Conservation (phyloP, 345 rosid species). For the Pugionium cornutum region DNA sequence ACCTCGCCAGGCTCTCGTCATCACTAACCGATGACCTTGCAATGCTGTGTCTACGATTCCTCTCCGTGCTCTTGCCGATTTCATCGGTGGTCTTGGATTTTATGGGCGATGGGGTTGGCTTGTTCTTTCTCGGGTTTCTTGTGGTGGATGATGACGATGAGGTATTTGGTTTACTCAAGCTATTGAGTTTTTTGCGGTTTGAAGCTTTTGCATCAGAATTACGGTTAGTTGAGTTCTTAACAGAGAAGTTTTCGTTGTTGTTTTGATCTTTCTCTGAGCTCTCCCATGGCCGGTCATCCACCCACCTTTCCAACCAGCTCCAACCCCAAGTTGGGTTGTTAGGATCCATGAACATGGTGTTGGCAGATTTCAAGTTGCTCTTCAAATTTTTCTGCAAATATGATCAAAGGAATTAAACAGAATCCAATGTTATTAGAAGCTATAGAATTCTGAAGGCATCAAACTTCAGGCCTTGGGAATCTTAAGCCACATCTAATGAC, state of each 20-base stretch:
- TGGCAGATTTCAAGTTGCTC: conserved; percentile 50
- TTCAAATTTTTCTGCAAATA: conserved; percentile 72
- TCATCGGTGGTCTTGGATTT: conserved; percentile 69
- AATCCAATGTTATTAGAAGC: conserved; percentile 3
- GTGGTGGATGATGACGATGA: conserved; percentile 52
- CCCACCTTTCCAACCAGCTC: conserved; percentile 97
- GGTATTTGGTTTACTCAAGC: conserved; percentile 43
- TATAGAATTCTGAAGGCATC: neutral
- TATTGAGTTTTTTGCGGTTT: conserved; percentile 64
- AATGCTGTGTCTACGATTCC: conserved; percentile 54
- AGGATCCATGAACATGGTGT: conserved; percentile 67
- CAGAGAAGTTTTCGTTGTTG: conserved; percentile 48
- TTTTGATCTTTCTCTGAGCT: conserved; percentile 48
- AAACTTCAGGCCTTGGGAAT: conserved; percentile 4
- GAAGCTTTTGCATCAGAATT: conserved; percentile 50
- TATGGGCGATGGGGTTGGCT: conserved; percentile 44
- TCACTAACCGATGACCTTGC: conserved; percentile 62
- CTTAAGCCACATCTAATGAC: conserved; percentile 1
- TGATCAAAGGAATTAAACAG: conserved; percentile 13
- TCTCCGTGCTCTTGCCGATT: conserved; percentile 62
- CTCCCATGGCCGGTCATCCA: conserved; percentile 88
- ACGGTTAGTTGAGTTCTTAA: conserved; percentile 49
- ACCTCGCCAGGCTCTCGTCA: conserved; percentile 64
- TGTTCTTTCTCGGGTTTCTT: conserved; percentile 49
- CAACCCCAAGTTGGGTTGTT: conserved; percentile 93